These are phyloP conservation scores for Colletotrichum plurivorum DNA, from an alignment of 2,329 filamentous ascomycete genomes.

Conservation along the genomic window DNA sequence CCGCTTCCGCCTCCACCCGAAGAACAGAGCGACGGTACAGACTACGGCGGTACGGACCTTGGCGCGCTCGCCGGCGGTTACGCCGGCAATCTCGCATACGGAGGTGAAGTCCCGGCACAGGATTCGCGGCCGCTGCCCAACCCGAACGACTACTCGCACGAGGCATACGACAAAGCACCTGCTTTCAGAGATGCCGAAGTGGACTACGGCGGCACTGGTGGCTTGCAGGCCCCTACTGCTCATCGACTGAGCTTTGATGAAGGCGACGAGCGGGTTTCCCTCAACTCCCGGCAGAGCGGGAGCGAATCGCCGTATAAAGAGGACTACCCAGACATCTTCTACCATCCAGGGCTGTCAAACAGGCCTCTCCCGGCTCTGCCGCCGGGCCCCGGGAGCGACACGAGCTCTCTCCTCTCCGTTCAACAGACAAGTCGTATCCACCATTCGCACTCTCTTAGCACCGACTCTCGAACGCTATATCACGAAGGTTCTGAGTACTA, in stretches of 20 bases:
- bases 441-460: conserved; percentile 64
- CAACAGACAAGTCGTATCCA: conserved; percentile 52
- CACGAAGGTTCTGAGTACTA: conserved; percentile 65
- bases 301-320: conserved; percentile 78
- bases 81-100: conserved; percentile 66
- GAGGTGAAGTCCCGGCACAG: conserved; percentile 58
- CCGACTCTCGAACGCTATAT: conserved; percentile 58
- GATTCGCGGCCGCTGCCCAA: conserved; percentile 65
- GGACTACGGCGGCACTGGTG: conserved; percentile 92
- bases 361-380: conserved; percentile 76
- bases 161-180: conserved; percentile 53
- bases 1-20: conserved; percentile 63
- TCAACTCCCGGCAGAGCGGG: conserved; percentile 69
- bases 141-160: conserved; percentile 55
- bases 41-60: conserved; percentile 80
- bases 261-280: conserved; percentile 81
- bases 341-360: conserved; percentile 83
- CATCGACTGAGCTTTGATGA: conserved; percentile 92
- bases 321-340: conserved; percentile 92
- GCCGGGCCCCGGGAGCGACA: conserved; percentile 73
- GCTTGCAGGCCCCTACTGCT: conserved; percentile 80
- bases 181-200: conserved; percentile 76
- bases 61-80: conserved; percentile 82
- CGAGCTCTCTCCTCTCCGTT: conserved; percentile 64
- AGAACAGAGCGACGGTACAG: conserved; percentile 77